Base-by-base conservation (phyloP, 164 flowering plant genomes). In the Vitis vinifera region DNA sequence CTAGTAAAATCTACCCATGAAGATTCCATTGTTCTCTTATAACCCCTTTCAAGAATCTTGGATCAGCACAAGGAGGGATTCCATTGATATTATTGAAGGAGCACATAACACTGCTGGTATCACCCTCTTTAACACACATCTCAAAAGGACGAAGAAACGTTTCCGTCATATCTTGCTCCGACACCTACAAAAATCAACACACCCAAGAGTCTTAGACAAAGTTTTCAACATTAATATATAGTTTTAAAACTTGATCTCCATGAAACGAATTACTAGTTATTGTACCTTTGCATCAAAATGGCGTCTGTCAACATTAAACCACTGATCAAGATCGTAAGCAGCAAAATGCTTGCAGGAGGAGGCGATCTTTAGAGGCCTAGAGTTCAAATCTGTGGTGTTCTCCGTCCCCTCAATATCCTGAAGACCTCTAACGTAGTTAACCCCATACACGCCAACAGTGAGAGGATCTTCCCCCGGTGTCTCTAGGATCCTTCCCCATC, bases 391-490 rank as follows among this genome's bases (percentile, higher is more conserved):
- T 2, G 17, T 49, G 1, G n/a, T 6, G 1, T 51, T 55, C 5
- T 65, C 60, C 0, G 13, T 8, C 8, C 80, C 77, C 9, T 55
- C 53, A 10, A 72, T 51, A 52, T 70, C 80, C 19, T 77, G 80
- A 1, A 77, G 9, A 3, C 80, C 80, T 67, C 72, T 77, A 3
- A 77, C 80, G 17, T 60, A 77, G n/a, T 58, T 70, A 3, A 49
- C 17, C 0, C 68, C 80, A 49, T 66, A 77, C 4, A 2, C 31
- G 10, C 77, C 71, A 1, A 59, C 71, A 0, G 62, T 27, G 6
- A 62, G 59, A 19, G 80, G 77, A 62, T 76, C 79, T 55, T 76
- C 79, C 14, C 76, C 79, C 1, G 79, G 70, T 8, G 76, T 76
- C 55, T 76, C 79, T 2, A n/a, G 8, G 12, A 11, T 48, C 16